Evolutionary conservation across 2,329 filamentous ascomycete genomes (phyloP), one percentile per base, ranked within the genome.

Genomic region (Bipolaris sorokiniana): DNA sequence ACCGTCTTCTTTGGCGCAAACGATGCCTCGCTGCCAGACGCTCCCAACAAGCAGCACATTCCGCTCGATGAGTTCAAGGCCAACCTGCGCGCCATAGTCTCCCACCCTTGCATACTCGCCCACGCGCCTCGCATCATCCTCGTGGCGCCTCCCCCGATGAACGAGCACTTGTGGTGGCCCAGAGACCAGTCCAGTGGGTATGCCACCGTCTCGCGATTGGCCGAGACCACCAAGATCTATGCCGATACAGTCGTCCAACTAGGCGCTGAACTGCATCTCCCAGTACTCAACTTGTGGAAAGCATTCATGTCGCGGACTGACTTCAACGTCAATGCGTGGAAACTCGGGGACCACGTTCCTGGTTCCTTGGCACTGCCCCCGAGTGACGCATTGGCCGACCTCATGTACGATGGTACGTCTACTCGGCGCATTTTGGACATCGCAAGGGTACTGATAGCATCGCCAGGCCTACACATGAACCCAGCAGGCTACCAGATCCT

Each of bases 1-100:
- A 81, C 90, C 37, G 78, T 97, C 56, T 88, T 96, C 64, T 88
- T 97, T 58, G 95, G 95, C 16, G 91, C 95, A 66, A 98, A 99
- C 73, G 95, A 98, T 76, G 89, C 94, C 3, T 88, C 88, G 52
- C 76, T 96, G 3, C 84, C 86, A 3, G 79, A 84, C 36, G 81
- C 83, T 4, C 81, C 81, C 3, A 87, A 86, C 48, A 80, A 81
- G 9, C 95, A 98, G 76, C 87, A 94, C 74, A 85, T 98, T 7
- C 86, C 91, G 0, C 76, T 97, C n/a, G 83, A 88, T 1, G 78
- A 86, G 58, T 98, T 92, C 80, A 87, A 85, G 72, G 77, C 83
- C 53, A 96, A 97, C 70, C 78, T 97, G 46, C 82, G 76, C 62
- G 81, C 80, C 23, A 91, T 98, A 65, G 79, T 96, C 68, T 86